Percentiles rank a stretch among this genome's conserved stretches.
phyloP scores from a whole-genome alignment of 106 monocot species.

The Acorus gramineus region DNA sequence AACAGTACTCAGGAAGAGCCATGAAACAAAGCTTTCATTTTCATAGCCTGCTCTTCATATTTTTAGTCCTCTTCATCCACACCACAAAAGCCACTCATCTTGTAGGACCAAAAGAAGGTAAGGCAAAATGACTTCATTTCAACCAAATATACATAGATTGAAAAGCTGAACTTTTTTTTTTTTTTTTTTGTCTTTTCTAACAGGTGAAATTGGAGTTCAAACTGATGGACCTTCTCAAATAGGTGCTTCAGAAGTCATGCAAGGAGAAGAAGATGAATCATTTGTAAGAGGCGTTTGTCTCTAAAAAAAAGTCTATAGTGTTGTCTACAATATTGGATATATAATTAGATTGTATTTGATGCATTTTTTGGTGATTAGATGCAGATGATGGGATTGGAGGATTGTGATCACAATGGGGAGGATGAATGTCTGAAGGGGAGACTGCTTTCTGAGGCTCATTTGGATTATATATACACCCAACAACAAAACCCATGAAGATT shows the following conservation, averaged over 20 bases:
- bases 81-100: not conserved
- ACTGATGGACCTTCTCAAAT: not conserved
- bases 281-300: not conserved
- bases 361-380: not conserved
- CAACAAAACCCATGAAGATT: slow-evolving; percentile 13
- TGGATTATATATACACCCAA: slow-evolving; percentile 57
- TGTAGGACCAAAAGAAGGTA: slow-evolving; percentile 1
- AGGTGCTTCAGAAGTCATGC: not conserved
- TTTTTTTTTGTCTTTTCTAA: not conserved
- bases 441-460: slow-evolving; percentile 26
- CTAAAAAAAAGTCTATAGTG: not conserved
- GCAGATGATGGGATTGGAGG: slow-evolving; percentile 26
- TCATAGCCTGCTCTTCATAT: not conserved
- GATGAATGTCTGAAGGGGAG: slow-evolving; percentile 33
- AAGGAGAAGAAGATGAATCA: not conserved
- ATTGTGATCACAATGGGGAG: slow-evolving; percentile 1
- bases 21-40: slow-evolving; percentile 1
- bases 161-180: no score
- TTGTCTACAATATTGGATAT: no score
- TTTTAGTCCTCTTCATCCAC: not conserved
- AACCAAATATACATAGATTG: no score
- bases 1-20: not conserved
- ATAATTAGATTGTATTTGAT: not conserved
- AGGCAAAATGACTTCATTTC: no score
- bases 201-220: not conserved